Base-by-base conservation (phyloP, 2,329 filamentous ascomycete genomes). In the Coleophoma eucalyptorum region DNA sequence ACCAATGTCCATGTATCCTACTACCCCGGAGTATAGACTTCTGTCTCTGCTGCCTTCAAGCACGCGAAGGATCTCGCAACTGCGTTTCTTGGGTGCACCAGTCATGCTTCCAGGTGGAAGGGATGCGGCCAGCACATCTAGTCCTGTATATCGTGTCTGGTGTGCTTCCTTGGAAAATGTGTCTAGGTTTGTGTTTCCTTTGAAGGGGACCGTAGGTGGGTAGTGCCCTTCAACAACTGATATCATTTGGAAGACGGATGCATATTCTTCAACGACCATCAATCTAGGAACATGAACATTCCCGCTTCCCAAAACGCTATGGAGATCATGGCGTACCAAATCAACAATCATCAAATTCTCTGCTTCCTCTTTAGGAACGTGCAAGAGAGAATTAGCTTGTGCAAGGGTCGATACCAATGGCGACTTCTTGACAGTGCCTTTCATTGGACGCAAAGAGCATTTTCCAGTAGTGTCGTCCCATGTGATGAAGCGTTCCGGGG, bases 291-390 rank as follows among this genome's bases (percentile, higher is more conserved):
- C 90, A 5, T 72, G 67, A 1, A 97, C 90, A 52, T 81, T 80
- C 0, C 84, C 85, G 1, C 87, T 79, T 5, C 89, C 89, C 54
- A 87, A 90, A 8, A 96, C 84, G n/a, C 86, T 83, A 67, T 95
- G 88, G 12, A 97, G 75, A 67, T 97, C 93, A 64, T 97, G 93
- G 0, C 93, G 82, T n/a, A 97, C 94, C 1, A 97, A 77, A 67
- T 97, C 93, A 2, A 96, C 92, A 61, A 97, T 97, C 94, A 97
- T 97, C 20, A 97, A 79, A 64, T 97, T 97, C 72, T 97, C 93
- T 0, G 93, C 93, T 61, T 89, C 85, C 68, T 97, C 94, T 67
- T 97, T 97, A 19, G 89, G 86, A 0, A 89, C 80, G 51, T 86
- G 82, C 13, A 97, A 79, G 37, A 95, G 81, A 26, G 73, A 72